Percentiles rank a stretch among this genome's conserved stretches.
These are phyloP conservation scores for Pisolithus sp. DNA, from an alignment of 768 basidiomycete genomes.

Conservation along the genomic window DNA sequence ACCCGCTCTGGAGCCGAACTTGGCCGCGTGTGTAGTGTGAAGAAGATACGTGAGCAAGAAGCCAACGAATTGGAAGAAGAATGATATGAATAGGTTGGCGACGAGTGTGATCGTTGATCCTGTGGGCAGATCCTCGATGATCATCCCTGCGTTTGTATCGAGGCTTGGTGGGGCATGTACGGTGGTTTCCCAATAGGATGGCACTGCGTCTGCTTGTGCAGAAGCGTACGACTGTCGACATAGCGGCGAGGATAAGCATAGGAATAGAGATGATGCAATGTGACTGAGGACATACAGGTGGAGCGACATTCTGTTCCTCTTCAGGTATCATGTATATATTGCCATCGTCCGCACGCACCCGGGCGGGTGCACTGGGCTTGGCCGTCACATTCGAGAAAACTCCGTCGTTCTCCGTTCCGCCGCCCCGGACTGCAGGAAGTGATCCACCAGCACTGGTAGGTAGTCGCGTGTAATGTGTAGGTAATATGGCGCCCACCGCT, in stretches of 20 bases:
- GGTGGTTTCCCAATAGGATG: slow-evolving; percentile 96
- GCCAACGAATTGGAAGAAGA: slow-evolving; percentile 96
- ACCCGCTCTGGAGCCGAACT: slow-evolving; percentile 89
- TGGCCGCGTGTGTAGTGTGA: slow-evolving; percentile 86
- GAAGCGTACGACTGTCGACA: slow-evolving; percentile 66
- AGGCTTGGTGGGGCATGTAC: slow-evolving; percentile 68
- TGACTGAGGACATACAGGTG: slow-evolving; percentile 59
- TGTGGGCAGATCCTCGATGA: slow-evolving; percentile 88
- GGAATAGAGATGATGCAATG: not conserved
- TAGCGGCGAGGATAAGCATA: not conserved
- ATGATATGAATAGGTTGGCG: slow-evolving; percentile 77
- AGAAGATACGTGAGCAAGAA: slow-evolving; percentile 91
- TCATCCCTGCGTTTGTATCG: slow-evolving; percentile 54
- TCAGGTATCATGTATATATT: slow-evolving; percentile 66
- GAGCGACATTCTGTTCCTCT: slow-evolving; percentile 71
- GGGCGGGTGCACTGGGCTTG: slow-evolving; percentile 55
- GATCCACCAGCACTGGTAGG: slow-evolving; percentile 35
- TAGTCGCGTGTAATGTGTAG: slow-evolving; percentile 55
- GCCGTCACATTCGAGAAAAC: slow-evolving; percentile 94
- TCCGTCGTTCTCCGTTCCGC: slow-evolving; percentile 81
- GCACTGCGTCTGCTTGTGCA: slow-evolving; percentile 85
- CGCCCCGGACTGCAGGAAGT: slow-evolving; percentile 39
- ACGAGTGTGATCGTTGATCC: slow-evolving; percentile 72
- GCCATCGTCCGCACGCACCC: slow-evolving; percentile 48
- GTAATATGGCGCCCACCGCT: slow-evolving; percentile 52